Evolutionary conservation across 2,329 filamentous ascomycete species (phyloP), one percentile per base, ranked within the genome.

Genomic region (Ascochyta rabiei): DNA sequence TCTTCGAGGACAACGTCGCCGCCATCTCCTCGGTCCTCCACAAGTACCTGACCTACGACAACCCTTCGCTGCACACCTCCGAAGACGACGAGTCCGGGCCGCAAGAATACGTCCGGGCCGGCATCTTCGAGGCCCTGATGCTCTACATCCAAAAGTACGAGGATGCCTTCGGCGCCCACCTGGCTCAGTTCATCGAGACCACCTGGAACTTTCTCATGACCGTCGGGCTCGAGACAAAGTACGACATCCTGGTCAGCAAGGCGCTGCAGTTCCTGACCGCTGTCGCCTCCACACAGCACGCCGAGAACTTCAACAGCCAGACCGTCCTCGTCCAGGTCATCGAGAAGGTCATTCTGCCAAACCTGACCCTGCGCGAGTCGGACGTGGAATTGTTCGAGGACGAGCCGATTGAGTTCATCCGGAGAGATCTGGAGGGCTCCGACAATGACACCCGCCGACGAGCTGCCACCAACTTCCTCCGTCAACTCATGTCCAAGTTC

Each of bases 331-430:
- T 87, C 16, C 89, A 96, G 73, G 90, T 99, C 48, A 90, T 97
- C 9, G 92, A 98, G 74, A 96, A 96, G 78, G 95, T 98, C 54
- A 90, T 99, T 52, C 79, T 99, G 61, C 93, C 95, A 9, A 99
- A 99, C 69, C 86, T 99, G 54, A 89, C 89, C 15, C 80, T 99
- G 56, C 87, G 96, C 62, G 95, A 97, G 69, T 95, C 93, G 0
- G 96, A 99, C 63, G 84, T 96, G 49, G 95, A 99, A 74, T 84
- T 96, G 63, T 98, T 99, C 66, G 95, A 99, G 73, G 96, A 99
- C 72, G 96, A 99, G 79, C 95, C 95, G 0, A 99, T 99, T 62
- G 95, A 99, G 75, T 99, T 96, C 72, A 99, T 99, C 70, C 86
- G 95, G 60, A 86, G 92, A 68, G 95, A 99, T 75, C 81, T 99